Evolutionary conservation across 2,329 filamentous ascomycete genomes (phyloP).

Genomic region (Penicillium sclerotigenum): DNA sequence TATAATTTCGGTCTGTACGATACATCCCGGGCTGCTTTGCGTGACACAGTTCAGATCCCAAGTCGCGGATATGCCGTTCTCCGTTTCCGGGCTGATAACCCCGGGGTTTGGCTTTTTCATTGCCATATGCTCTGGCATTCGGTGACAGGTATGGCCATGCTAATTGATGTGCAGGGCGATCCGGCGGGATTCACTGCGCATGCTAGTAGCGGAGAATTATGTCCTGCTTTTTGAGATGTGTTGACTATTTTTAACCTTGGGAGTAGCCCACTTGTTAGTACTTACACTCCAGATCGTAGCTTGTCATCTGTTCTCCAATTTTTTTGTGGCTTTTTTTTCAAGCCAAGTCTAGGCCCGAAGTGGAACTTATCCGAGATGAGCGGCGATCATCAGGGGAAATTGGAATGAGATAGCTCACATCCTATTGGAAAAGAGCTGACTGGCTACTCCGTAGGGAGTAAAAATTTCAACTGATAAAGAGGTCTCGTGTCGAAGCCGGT

Average conservation of each 20-base stretch:
- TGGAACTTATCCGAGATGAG: not conserved
- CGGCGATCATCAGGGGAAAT: not conserved
- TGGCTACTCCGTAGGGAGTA: not conserved
- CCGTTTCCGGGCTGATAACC: constrained; percentile 55
- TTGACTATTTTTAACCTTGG: no score
- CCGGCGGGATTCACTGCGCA: constrained; percentile 17
- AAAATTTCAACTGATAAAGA: not conserved
- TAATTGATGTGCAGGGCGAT: constrained; percentile 33
- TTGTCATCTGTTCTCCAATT: not conserved
- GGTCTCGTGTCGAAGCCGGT: not conserved
- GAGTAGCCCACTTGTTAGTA: not conserved
- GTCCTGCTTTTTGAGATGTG: not conserved
- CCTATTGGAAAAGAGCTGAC: not conserved
- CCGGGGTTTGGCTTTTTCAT: constrained; percentile 51
- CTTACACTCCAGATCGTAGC: not conserved
- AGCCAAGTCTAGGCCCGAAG: not conserved
- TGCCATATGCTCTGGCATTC: constrained; percentile 54
- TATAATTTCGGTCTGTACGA: constrained; percentile 35
- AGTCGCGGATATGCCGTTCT: constrained; percentile 56
- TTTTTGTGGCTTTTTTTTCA: not conserved
- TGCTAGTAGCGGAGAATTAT: constrained; percentile 2
- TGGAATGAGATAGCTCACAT: not conserved
- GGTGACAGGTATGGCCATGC: constrained; percentile 46
- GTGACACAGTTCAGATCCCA: constrained; percentile 55
- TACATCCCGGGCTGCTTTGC: constrained; percentile 41